phyloP scores from a whole-genome alignment of 495 filamentous ascomycete genomes.

The Penicillium psychrofluorescens region DNA sequence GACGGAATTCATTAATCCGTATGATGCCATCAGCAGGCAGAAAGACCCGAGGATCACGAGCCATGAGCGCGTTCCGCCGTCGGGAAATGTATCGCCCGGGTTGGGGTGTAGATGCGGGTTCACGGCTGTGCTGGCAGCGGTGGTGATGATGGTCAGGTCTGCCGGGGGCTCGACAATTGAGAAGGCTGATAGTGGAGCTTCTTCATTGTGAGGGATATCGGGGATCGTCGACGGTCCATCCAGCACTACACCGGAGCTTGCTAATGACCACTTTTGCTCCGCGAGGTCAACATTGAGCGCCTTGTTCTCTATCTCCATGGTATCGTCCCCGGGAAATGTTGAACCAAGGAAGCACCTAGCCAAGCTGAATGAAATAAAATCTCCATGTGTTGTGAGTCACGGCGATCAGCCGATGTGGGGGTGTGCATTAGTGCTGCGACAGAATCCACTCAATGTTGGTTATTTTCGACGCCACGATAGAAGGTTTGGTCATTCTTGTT shows the following conservation, averaged over 20 bases:
- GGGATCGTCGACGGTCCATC: not conserved
- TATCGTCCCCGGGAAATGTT: no score
- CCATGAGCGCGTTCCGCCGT: slow-evolving; percentile 55
- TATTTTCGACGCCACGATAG: no score
- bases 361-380: no score
- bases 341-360: no score
- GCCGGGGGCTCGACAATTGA: slow-evolving; percentile 15
- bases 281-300: no score
- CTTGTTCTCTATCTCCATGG: no score
- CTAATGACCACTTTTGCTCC: slow-evolving; percentile 2
- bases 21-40: slow-evolving; percentile 51
- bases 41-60: slow-evolving; percentile 59
- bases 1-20: slow-evolving; percentile 55
- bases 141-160: slow-evolving; percentile 12
- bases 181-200: slow-evolving; percentile 12
- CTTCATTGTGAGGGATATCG: slow-evolving; percentile 1
- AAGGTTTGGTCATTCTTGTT: no score
- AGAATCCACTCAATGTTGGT: no score
- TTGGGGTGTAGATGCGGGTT: slow-evolving; percentile 7
- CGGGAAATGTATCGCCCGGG: slow-evolving; percentile 41
- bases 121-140: slow-evolving; percentile 3
- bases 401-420: no score
- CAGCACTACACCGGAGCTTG: not conserved
- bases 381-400: no score
- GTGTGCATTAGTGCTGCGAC: no score